A percentile compares a stretch with the other conserved stretches of the same genome.
Conservation (phyloP, 2,329 filamentous ascomycete genomes). For the Nemania sp. region DNA sequence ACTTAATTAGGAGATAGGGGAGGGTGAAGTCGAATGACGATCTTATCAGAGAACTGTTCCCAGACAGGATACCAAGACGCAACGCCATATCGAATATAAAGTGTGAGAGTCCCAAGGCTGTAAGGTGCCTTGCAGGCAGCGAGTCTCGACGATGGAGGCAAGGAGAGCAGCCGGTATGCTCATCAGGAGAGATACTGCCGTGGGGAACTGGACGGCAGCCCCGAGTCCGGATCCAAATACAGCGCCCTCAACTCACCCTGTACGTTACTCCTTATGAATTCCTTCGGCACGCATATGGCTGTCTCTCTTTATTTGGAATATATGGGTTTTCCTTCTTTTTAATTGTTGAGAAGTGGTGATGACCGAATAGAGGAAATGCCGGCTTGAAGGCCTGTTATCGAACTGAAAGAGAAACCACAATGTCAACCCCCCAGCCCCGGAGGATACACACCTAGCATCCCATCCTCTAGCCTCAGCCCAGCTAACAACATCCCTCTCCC, state of each 20-base stretch:
- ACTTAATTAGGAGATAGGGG: background rate
- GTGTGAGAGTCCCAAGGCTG: background rate
- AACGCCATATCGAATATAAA: background rate
- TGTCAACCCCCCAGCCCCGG: background rate
- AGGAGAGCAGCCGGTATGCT: background rate
- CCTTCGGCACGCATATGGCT: background rate
- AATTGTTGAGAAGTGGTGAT: background rate
- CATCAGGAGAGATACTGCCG: constrained; percentile 24
- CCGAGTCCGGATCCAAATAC: constrained; percentile 27
- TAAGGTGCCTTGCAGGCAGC: background rate
- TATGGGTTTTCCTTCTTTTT: background rate
- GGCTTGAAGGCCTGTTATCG: background rate
- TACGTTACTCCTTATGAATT: constrained; percentile 14
- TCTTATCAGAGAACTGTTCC: background rate
- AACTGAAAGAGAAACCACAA: too few relatives aligned
- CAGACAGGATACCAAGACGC: constrained; percentile 1
- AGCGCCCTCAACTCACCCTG: constrained; percentile 14
- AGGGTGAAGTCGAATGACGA: constrained; percentile 9
- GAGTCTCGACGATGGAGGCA: constrained; percentile 3
- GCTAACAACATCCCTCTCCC: constrained; percentile 12
- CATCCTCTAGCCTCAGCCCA: background rate
- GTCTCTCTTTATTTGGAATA: background rate
- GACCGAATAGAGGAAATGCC: background rate
- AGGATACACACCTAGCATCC: background rate
- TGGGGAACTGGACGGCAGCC: constrained; percentile 35